Evolutionary conservation across 2,329 filamentous ascomycete genomes (phyloP).

Genomic region (Fusarium pilosicola): DNA sequence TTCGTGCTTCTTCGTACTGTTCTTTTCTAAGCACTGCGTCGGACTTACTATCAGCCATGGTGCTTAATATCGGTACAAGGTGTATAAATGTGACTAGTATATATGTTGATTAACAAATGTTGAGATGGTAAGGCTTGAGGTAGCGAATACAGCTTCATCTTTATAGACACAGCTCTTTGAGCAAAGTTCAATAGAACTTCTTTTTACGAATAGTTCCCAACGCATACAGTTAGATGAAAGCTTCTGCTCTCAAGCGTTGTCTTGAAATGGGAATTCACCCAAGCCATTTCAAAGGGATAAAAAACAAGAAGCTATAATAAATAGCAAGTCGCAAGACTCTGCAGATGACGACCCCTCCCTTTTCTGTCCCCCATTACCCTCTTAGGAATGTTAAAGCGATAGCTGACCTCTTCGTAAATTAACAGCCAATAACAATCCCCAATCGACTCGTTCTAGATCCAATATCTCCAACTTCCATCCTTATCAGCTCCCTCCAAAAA

Average conservation of each 20-base stretch:
- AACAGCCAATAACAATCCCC: neutral
- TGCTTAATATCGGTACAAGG: neutral
- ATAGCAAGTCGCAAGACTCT: neutral
- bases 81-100: neutral
- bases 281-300: neutral
- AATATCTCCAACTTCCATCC: neutral
- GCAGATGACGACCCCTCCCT: neutral
- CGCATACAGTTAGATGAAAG: neutral
- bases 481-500: conserved; percentile 4
- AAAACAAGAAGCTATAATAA: neutral
- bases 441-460: neutral
- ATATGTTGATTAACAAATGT: too few species aligned
- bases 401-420: neutral
- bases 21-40: neutral
- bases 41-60: neutral
- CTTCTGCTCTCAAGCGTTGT: neutral
- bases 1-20: neutral
- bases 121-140: too few species aligned
- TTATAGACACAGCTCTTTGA: neutral
- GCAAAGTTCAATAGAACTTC: neutral
- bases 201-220: too few species aligned
- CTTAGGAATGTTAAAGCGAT: neutral
- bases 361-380: neutral
- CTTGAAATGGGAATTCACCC: neutral
- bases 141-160: neutral